Conservation (phyloP, 2,329 filamentous ascomycete genomes). For the Celoporthe dispersa region DNA sequence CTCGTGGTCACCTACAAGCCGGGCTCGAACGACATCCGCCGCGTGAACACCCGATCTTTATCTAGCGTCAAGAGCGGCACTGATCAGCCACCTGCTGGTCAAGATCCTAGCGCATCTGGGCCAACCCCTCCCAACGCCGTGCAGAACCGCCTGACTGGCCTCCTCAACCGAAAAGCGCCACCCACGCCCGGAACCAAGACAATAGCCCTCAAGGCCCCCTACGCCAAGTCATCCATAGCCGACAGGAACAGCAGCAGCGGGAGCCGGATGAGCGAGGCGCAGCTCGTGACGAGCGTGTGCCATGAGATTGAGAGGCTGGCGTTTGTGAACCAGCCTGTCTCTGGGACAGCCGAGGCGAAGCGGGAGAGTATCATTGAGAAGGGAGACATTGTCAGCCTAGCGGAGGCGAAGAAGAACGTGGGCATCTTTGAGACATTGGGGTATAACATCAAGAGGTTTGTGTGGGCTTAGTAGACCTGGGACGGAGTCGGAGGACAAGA, state of each 20-base stretch:
- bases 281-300: constrained; percentile 68
- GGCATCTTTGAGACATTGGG: constrained; percentile 85
- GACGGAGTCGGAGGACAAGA: neutral
- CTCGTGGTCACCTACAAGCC: constrained; percentile 79
- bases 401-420: constrained; percentile 85
- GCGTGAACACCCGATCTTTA: constrained; percentile 85
- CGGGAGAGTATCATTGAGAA: constrained; percentile 55
- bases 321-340: constrained; percentile 49
- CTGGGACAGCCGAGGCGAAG: constrained; percentile 45
- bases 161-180: constrained; percentile 45
- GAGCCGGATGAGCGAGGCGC: constrained; percentile 55
- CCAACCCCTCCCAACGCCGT: constrained; percentile 19
- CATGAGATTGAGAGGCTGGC: constrained; percentile 76
- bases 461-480: constrained; percentile 65
- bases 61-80: constrained; percentile 48
- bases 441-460: constrained; percentile 89
- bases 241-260: constrained; percentile 52
- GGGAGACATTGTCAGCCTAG: constrained; percentile 78
- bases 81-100: constrained; percentile 19
- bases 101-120: constrained; percentile 6
- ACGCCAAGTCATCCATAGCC: constrained; percentile 56
- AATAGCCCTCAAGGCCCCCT: constrained; percentile 61
- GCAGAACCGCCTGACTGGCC: constrained; percentile 44
- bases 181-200: constrained; percentile 43
- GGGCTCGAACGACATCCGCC: constrained; percentile 70